Conservation (phyloP, 441 rosid species). For the Mallotus japonicus region DNA sequence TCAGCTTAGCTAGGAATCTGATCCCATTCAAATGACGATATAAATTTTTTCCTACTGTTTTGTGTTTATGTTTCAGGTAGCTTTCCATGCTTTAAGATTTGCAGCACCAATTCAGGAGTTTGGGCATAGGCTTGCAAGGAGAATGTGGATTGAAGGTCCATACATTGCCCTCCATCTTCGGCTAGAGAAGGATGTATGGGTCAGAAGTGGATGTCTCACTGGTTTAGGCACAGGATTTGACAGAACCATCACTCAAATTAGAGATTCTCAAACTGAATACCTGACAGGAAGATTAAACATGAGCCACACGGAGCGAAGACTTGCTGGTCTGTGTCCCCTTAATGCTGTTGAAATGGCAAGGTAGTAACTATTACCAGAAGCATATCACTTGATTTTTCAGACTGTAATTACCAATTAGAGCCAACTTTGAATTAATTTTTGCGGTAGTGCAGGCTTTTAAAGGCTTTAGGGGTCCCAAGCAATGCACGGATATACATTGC, state of each 20-base stretch:
- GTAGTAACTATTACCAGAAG: constrained; percentile 25
- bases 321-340: constrained; percentile 73
- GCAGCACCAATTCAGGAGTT: constrained; percentile 57
- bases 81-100: constrained; percentile 77
- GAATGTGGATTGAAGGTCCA: constrained; percentile 91
- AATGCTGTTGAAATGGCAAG: constrained; percentile 64
- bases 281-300: constrained; percentile 63
- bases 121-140: constrained; percentile 61
- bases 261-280: constrained; percentile 49
- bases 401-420: background rate
- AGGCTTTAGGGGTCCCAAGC: constrained; percentile 64
- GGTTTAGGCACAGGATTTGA: constrained; percentile 66
- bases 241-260: constrained; percentile 33
- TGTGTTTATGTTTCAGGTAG: constrained; percentile 44
- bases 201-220: constrained; percentile 77
- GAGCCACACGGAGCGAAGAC: constrained; percentile 51
- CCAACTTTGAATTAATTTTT: background rate
- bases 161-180: constrained; percentile 74
- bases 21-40: background rate
- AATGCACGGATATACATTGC: constrained; percentile 57
- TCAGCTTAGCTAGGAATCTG: background rate
- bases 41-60: background rate
- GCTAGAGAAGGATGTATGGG: constrained; percentile 90
- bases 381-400: background rate
- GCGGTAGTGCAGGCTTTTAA: constrained; percentile 46